These are phyloP conservation scores for Cynanchum wilfordii DNA, from an alignment of 257 asterid species.

Conservation along the genomic window DNA sequence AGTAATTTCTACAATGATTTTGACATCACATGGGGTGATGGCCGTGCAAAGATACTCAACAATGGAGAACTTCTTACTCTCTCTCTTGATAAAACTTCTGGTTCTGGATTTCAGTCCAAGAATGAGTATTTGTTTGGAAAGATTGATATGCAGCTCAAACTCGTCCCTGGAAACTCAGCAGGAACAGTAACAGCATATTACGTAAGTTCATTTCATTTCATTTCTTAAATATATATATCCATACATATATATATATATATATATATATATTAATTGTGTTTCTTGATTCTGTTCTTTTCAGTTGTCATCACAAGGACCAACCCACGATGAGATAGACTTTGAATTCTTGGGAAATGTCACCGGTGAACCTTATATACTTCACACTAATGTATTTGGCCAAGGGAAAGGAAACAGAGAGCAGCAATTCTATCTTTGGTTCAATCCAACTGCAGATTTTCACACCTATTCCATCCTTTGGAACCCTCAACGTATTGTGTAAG, in stretches of 20 bases:
- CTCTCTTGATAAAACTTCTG: slow-evolving; percentile 18
- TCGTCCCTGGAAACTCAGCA: slow-evolving; percentile 21
- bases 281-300: not conserved
- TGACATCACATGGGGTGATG: slow-evolving; percentile 20
- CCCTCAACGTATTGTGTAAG: slow-evolving; percentile 15
- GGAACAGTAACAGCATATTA: slow-evolving; percentile 21
- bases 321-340: slow-evolving; percentile 15
- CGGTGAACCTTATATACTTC: slow-evolving; percentile 16
- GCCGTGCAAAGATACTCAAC: slow-evolving; percentile 14
- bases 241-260: too few species aligned
- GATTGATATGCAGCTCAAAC: slow-evolving; percentile 15
- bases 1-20: slow-evolving; percentile 30
- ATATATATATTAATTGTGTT: too few species aligned
- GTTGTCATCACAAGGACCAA: slow-evolving; percentile 14
- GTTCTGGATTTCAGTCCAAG: slow-evolving; percentile 21
- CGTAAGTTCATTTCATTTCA: slow-evolving; percentile 7
- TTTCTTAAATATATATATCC: too few species aligned
- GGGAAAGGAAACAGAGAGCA: slow-evolving; percentile 18
- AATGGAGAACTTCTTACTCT: slow-evolving; percentile 17
- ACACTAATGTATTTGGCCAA: slow-evolving; percentile 13
- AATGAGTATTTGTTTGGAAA: slow-evolving; percentile 17
- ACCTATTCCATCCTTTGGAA: slow-evolving; percentile 17
- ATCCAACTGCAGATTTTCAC: slow-evolving; percentile 16
- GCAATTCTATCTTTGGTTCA: slow-evolving; percentile 17
- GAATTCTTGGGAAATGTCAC: slow-evolving; percentile 15